Base-by-base conservation (phyloP, 2,329 filamentous ascomycete genomes). In the Kalaharituber pfeilii region DNA sequence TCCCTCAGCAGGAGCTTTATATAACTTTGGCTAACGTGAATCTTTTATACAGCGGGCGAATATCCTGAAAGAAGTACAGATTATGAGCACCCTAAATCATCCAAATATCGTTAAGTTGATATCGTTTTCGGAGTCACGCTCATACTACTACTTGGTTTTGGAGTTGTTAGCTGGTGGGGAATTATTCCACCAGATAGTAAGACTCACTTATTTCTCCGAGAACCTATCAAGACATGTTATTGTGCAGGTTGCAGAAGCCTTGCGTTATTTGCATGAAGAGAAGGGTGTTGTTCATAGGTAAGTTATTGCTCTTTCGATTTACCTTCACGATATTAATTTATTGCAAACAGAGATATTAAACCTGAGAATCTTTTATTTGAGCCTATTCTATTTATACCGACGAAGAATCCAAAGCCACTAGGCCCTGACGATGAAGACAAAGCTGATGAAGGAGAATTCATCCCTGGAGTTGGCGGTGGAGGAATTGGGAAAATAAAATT, bases 161-260 rank as follows among this genome's bases (percentile, higher is more conserved):
- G 91, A 98, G 70, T 76, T 96, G 44, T 94, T 89, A 55, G 87
- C 88, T 0, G 91, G 91, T 56, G 91, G 91, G 66, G 91, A 98
- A 71, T 74, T 98, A 9, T 98, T 98, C 74, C 91, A 98, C 68
- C 89, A 96, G 68, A 96, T 98, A 63, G 91, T 98, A 51, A 84
- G 89, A 62, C 79, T 98, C 67, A 98, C 91, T 13, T 98, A 96
- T 68, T 98, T 98, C 67, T 96, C 89, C 71, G 91, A 98, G 68
- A 82, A 95, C 50, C 75, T 98, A 1, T 93, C 88, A 52, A 78
- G 91, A 61, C 91, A 96, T 67, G 89, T 96, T 64, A 98, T 98
- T 63, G 73, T 81, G 3, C 89, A 96, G 67, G 91, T 98, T 15
- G 91, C 91, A n/a, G 80, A 93, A 63, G 89, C 91, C 13, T 74